Conservation (phyloP, 345 rosid genomes). For the Gynandropsis gynandra region DNA sequence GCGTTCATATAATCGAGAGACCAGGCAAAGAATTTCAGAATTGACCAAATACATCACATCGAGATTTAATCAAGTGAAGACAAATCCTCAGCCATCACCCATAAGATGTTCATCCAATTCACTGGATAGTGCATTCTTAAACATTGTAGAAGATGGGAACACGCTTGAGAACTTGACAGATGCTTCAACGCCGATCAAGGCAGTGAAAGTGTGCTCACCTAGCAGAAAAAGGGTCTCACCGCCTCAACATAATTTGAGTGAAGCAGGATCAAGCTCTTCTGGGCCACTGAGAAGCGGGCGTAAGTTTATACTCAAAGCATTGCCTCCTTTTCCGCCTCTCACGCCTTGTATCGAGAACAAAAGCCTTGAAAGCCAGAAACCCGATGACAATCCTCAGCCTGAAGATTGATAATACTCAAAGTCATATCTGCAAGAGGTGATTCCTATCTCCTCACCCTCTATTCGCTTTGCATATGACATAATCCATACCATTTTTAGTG, state of each 20-base stretch:
- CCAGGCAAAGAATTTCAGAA: slow-evolving; percentile 23
- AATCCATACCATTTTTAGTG: too few relatives aligned
- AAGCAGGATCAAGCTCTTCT: slow-evolving; percentile 32
- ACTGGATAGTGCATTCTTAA: slow-evolving; percentile 20
- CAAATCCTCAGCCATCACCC: slow-evolving; percentile 18
- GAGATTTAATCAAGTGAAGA: slow-evolving; percentile 21
- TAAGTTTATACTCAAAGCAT: slow-evolving; percentile 45
- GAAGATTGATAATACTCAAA: too few relatives aligned
- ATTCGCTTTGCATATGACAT: too few relatives aligned
- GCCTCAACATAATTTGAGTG: slow-evolving; percentile 27
- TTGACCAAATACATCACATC: too few relatives aligned
- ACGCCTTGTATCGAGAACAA: slow-evolving; percentile 34
- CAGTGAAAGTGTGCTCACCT: slow-evolving; percentile 48
- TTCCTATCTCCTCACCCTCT: too few relatives aligned
- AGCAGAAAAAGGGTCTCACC: slow-evolving; percentile 50
- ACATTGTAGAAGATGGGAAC: slow-evolving; percentile 33
- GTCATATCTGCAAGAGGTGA: too few relatives aligned
- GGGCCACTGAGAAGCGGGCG: slow-evolving; percentile 42
- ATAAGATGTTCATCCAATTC: slow-evolving; percentile 30
- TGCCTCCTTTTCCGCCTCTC: slow-evolving; percentile 54
- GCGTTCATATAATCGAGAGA: slow-evolving; percentile 20
- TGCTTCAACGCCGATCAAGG: slow-evolving; percentile 24
- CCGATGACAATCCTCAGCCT: slow-evolving; percentile 12
- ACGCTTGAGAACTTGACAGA: slow-evolving; percentile 46
- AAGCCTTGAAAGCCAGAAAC: slow-evolving; percentile 20